phyloP scores from a whole-genome alignment of 768 basidiomycete genomes.

The Cystobasidiopsis lactophilus region DNA sequence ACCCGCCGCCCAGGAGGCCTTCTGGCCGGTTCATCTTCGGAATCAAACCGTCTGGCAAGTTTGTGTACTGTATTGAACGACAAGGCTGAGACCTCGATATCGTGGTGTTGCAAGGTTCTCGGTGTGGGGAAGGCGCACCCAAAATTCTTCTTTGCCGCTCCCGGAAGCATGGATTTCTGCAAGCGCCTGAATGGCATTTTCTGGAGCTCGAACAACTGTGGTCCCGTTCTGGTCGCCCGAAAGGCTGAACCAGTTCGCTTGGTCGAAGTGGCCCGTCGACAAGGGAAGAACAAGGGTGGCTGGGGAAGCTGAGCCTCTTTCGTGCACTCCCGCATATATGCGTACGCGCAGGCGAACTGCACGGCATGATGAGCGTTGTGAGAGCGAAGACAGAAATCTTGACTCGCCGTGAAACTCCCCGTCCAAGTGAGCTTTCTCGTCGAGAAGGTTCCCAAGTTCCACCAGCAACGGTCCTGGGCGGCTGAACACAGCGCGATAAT shows the following conservation, averaged over 20 bases:
- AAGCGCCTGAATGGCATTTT: slow-evolving; percentile 41
- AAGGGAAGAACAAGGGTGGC: neutral
- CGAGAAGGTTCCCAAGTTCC: neutral
- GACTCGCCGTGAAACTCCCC: neutral
- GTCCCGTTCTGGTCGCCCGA: neutral
- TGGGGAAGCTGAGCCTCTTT: too few species aligned
- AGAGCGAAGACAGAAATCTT: neutral
- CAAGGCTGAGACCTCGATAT: too few species aligned
- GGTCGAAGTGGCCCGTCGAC: neutral
- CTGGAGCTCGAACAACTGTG: neutral
- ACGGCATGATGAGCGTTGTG: neutral
- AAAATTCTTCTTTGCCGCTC: slow-evolving; percentile 44
- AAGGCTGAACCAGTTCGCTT: neutral
- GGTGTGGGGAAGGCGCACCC: slow-evolving; percentile 25
- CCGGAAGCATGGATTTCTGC: slow-evolving; percentile 53
- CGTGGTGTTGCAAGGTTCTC: too few species aligned
- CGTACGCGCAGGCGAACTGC: too few species aligned
- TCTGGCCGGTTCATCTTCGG: neutral
- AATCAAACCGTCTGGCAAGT: slow-evolving; percentile 19
- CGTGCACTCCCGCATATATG: too few species aligned
- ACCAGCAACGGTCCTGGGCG: neutral
- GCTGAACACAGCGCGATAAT: neutral
- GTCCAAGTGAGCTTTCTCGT: neutral
- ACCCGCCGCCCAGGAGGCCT: slow-evolving; percentile 22
- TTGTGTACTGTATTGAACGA: slow-evolving; percentile 31